Evolutionary conservation across 345 rosid species (phyloP).

Genomic region (Eucalyptus sp.): DNA sequence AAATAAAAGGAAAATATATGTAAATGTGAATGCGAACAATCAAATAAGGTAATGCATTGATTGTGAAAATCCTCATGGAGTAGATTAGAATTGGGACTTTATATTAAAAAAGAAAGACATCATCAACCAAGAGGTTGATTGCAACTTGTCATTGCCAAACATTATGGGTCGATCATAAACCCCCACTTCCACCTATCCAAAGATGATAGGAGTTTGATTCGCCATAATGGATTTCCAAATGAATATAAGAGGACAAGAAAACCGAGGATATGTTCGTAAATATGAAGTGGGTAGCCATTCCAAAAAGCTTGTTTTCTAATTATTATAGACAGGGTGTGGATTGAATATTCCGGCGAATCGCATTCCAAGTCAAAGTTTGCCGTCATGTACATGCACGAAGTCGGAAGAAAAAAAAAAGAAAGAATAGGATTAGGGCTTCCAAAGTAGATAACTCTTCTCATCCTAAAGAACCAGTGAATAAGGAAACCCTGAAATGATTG

Average conservation of each 20-base stretch:
- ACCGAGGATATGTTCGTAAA: background rate
- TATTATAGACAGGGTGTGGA: background rate
- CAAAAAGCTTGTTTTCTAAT: background rate
- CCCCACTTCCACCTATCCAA: background rate
- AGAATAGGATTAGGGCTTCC: background rate
- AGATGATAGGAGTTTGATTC: background rate
- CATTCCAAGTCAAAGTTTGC: too few relatives aligned
- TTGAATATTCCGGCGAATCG: background rate
- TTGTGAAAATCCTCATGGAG: background rate
- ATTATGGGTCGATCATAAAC: background rate
- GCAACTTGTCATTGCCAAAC: background rate
- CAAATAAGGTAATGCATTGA: background rate
- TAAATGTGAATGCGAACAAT: background rate
- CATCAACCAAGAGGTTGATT: background rate
- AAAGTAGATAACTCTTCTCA: background rate
- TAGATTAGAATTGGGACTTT: background rate
- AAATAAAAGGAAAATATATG: background rate
- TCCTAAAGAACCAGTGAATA: fast-evolving
- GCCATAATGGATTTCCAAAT: background rate
- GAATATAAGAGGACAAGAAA: background rate
- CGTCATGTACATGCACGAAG: background rate
- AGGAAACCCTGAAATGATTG: background rate
- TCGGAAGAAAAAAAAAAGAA: background rate
- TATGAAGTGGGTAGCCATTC: background rate
- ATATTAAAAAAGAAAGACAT: background rate